Evolutionary conservation across 805 yeast species (phyloP), one percentile per base, ranked within the genome.

Genomic region (Candida oleophila): DNA sequence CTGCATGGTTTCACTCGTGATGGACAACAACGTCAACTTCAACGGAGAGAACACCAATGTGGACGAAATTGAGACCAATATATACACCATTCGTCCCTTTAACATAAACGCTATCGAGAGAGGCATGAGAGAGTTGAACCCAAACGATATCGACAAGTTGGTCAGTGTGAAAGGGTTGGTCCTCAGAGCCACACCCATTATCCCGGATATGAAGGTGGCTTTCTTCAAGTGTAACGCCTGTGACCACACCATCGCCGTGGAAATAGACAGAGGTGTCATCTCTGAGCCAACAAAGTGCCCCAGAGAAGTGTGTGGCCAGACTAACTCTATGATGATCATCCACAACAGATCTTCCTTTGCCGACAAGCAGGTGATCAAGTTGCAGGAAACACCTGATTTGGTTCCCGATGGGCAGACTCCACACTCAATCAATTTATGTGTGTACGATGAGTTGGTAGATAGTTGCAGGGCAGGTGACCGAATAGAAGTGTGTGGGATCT

Each of bases 321-420:
- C 80, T 9, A 89, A 88, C 64, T 87, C 97, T 3, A 89, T 94
- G 97, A 81, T 85, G 48, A 70, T 94, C 42, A 78, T 94, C 16
- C 99, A 94, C 68, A 94, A 94, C 65, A 79, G 99, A 55, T 87
- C 96, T 33, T 79, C 89, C 0, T 94, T 92, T 67, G 94, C 96
- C 21, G 97, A 94, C 66, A 94, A 92, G 61, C 99, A 94, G 68
- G 92, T 94, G 22, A 82, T 94, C 55, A 88, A 89, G 59, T 71
- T 94, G 37, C 99, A 94, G 68, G 99, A 94, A 66, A 90, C 96
- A 0, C 97, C 97, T 0, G 99, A 94, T 65, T 76, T 82, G 51
- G 96, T 92, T 14, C 99, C 99, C 3, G 98, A 88, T 68, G 99
- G 99, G 15, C 99, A 94, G 68, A 94, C 99, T 2, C 99, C 99